Evolutionary conservation across 2,329 filamentous ascomycete genomes (phyloP).

Genomic region (Penicillium sp.): DNA sequence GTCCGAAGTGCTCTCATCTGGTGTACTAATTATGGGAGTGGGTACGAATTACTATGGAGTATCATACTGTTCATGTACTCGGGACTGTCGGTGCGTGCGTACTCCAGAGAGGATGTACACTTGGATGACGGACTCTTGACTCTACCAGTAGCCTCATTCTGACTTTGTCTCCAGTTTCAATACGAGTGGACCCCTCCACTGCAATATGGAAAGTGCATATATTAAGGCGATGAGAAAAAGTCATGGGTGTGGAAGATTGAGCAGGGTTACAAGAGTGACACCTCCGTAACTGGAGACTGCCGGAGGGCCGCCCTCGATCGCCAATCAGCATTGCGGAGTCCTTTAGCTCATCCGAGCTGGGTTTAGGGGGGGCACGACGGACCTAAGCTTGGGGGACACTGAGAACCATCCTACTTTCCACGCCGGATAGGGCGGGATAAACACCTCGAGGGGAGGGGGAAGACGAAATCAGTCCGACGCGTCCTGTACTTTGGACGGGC

Average conservation of each 20-base stretch:
- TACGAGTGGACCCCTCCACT: not conserved
- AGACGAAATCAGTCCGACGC: too few species aligned
- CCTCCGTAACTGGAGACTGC: slow-evolving; percentile 2
- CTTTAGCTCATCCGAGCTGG: not conserved
- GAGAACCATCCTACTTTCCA: not conserved
- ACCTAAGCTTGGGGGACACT: not conserved
- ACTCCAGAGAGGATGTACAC: not conserved
- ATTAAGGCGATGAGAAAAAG: not conserved
- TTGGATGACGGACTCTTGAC: not conserved
- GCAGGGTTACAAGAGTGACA: not conserved
- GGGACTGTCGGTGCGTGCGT: too few species aligned
- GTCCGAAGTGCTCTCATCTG: not conserved
- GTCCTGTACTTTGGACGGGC: not conserved
- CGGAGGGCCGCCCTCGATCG: slow-evolving; percentile 16
- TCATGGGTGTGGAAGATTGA: not conserved
- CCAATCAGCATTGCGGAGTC: slow-evolving; percentile 10
- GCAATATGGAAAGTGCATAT: not conserved
- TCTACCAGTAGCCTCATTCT: not conserved
- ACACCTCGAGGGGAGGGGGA: not conserved
- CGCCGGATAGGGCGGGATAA: not conserved
- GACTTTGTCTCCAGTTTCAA: not conserved
- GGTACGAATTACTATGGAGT: not conserved
- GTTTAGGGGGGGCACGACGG: not conserved
- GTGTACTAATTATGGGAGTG: slow-evolving; percentile 1
- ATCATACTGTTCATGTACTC: not conserved